These are phyloP conservation scores for Rhodotorula mucilaginosa DNA, from an alignment of 1,284 basidiomycete species.

Conservation along the genomic window DNA sequence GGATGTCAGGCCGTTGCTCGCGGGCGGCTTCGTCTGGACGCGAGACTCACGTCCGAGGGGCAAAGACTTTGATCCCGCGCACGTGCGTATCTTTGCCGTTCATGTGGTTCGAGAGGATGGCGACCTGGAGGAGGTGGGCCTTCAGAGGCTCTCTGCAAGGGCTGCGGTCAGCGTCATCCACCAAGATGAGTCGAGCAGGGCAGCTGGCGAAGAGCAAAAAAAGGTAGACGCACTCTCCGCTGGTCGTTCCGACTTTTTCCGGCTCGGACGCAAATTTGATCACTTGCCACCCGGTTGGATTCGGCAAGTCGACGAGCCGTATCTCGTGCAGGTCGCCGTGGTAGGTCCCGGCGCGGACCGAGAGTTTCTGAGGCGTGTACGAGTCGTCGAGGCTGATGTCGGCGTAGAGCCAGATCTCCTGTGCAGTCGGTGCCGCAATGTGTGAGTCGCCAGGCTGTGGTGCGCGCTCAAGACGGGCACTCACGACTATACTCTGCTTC, in stretches of 20 bases:
- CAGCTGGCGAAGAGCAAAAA: not conserved
- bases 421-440: not conserved
- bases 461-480: slow-evolving; percentile 28
- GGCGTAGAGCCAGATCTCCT: slow-evolving; percentile 90
- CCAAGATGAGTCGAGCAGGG: not conserved
- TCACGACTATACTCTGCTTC: slow-evolving; percentile 82
- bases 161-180: no score
- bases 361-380: slow-evolving; percentile 89
- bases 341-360: slow-evolving; percentile 87
- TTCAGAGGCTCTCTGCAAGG: slow-evolving; percentile 72
- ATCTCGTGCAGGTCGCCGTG: slow-evolving; percentile 89
- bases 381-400: slow-evolving; percentile 88
- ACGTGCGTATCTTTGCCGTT: slow-evolving; percentile 99
- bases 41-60: slow-evolving; percentile 68
- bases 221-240: slow-evolving; percentile 25
- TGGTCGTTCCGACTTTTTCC: slow-evolving; percentile 12
- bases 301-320: slow-evolving; percentile 74
- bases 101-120: slow-evolving; percentile 90
- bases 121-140: slow-evolving; percentile 85
- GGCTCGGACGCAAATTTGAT: slow-evolving; percentile 65
- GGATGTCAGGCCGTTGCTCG: not conserved
- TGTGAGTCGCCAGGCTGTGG: not conserved
- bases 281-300: slow-evolving; percentile 92
- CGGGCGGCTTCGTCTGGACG: no score
- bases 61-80: slow-evolving; percentile 79